Base-by-base conservation (phyloP, 2,329 filamentous ascomycete genomes). In the Cercospora brassicicola region DNA sequence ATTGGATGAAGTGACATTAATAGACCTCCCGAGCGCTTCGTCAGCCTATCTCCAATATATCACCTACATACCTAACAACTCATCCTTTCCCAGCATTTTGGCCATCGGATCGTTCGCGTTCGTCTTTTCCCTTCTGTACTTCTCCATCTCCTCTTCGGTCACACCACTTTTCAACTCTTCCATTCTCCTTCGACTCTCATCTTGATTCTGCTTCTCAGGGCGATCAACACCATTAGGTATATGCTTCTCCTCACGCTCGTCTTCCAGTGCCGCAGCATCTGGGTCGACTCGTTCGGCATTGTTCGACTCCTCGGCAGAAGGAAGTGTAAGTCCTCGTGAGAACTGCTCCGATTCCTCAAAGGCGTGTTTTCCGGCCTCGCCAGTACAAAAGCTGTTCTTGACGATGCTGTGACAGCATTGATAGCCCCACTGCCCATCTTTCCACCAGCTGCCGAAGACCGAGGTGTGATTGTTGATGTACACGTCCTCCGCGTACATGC, bases 401-500 rank as follows among this genome's bases (percentile, higher is more conserved):
- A 96, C 88, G 23, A 89, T 90, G 0, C 93, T 97, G 78, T 96
- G 93, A 83, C 95, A 99, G 80, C 95, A 99, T 23, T 91, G 87
- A 80, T 97, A 99, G 1, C 95, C 95, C 95, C 95, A 99, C 80
- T 90, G 87, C 82, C 97, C 98, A 76, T 92, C 89, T 63, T 89
- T 88, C 95, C 95, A 99, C 95, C 95, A 99, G 76, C 93, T 97
- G 59, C 95, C 95, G 92, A 93, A 99, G 2, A 97, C 90, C 0
- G 91, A 90, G 2, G 88, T 93, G 81, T 99, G 95, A 76, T 99
- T 99, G 82, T 96, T 94, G 78, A 91, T 87, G 64, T 91, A 83
- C 0, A 97, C 85, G 75, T 99, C 93, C 77, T 99, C 95, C 4
- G 89, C 81, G 76, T 99, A 99, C 78, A 97, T 98, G 48, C 93